phyloP scores from a whole-genome alignment of 2,329 filamentous ascomycete genomes.

The Fusarium buharicum region DNA sequence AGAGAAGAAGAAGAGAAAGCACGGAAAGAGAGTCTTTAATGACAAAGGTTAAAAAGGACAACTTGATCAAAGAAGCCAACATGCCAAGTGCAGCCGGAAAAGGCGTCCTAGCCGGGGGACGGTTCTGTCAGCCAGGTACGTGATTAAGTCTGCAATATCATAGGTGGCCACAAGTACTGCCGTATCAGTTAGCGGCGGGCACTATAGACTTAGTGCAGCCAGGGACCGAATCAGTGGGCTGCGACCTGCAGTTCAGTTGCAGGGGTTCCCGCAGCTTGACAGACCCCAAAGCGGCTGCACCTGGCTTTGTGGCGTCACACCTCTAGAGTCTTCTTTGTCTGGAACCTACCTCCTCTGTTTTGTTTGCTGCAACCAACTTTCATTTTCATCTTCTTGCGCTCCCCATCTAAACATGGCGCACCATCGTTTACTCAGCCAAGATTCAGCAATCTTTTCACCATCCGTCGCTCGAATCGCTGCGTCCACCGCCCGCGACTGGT shows the following conservation, averaged over 20 bases:
- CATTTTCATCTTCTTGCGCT: background rate
- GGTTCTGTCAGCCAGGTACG: slow-evolving; percentile 36
- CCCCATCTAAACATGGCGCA: slow-evolving; percentile 34
- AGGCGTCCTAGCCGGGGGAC: slow-evolving; percentile 26
- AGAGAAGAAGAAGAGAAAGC: background rate
- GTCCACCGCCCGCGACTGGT: slow-evolving; percentile 90
- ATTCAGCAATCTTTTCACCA: slow-evolving; percentile 72
- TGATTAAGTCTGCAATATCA: background rate
- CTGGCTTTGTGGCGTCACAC: slow-evolving; percentile 29
- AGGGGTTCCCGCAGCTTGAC: slow-evolving; percentile 1
- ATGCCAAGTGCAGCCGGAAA: slow-evolving; percentile 12
- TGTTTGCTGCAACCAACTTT: too few relatives aligned
- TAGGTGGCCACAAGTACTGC: slow-evolving; percentile 31
- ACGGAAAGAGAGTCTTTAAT: background rate
- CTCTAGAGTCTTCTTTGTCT: too few relatives aligned
- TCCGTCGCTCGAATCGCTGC: slow-evolving; percentile 78
- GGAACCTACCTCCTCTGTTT: too few relatives aligned
- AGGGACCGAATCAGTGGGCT: slow-evolving; percentile 16
- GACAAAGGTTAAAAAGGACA: slow-evolving; percentile 32
- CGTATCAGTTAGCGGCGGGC: slow-evolving; percentile 38
- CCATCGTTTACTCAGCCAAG: slow-evolving; percentile 41
- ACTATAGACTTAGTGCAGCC: slow-evolving; percentile 29
- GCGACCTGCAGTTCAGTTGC: background rate
- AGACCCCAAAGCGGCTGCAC: slow-evolving; percentile 7
- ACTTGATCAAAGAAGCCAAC: slow-evolving; percentile 36